Conservation (phyloP, 768 basidiomycete species). For the Amanita rimosa region DNA sequence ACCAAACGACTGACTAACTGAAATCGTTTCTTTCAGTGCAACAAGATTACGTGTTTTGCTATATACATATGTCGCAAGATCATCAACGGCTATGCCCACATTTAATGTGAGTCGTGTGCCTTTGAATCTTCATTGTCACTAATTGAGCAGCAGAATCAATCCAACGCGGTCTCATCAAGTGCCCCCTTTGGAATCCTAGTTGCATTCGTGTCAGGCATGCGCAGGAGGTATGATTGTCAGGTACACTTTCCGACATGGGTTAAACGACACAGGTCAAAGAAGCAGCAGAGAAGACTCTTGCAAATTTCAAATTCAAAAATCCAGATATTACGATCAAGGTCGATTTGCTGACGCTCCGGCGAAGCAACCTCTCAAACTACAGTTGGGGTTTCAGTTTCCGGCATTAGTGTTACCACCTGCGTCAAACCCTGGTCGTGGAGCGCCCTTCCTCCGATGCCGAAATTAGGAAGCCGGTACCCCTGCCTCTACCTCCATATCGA, state of each 20-base stretch:
- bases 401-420: too few species aligned
- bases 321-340: conserved; percentile 60
- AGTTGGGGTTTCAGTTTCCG: not conserved
- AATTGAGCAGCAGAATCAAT: not conserved
- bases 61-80: conserved; percentile 68
- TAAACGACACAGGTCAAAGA: conserved; percentile 46
- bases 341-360: conserved; percentile 45
- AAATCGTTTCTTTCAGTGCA: conserved; percentile 45
- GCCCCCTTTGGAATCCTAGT: conserved; percentile 50
- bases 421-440: too few species aligned
- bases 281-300: conserved; percentile 56
- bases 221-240: conserved; percentile 39
- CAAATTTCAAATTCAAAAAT: conserved; percentile 44
- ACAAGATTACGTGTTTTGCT: conserved; percentile 84
- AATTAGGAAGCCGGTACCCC: too few species aligned
- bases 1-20: not conserved
- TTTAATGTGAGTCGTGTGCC: conserved; percentile 16
- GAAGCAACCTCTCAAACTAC: not conserved
- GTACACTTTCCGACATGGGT: not conserved
- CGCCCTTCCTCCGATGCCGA: too few species aligned
- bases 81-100: conserved; percentile 72
- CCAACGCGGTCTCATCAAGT: conserved; percentile 19
- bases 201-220: conserved; percentile 53
- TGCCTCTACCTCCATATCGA: too few species aligned
- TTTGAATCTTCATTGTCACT: conserved; percentile 6